Evolutionary conservation across 176 grass and related monocot genomes (phyloP).

Genomic region (Triticum turgidum): DNA sequence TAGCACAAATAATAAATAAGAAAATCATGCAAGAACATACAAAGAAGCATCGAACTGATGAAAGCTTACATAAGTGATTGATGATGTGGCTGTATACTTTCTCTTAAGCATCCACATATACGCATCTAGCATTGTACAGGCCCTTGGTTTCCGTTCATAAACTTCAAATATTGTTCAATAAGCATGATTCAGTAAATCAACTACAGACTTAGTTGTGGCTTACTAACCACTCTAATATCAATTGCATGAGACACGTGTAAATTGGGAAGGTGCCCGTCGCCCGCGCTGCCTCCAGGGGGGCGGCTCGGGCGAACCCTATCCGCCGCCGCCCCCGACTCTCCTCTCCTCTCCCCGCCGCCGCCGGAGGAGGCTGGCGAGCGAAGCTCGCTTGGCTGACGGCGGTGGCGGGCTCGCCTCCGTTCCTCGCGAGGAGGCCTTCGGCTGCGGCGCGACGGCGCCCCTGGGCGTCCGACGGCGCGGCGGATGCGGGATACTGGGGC

Average conservation of each 20-base stretch:
- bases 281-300: no score
- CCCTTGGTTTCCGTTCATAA: not conserved
- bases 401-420: no score
- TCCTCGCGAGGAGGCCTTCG: no score
- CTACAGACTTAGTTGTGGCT: not conserved
- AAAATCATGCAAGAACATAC: not conserved
- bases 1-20: not conserved
- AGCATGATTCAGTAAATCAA: not conserved
- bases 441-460: no score
- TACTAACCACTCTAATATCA: not conserved
- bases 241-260: not conserved
- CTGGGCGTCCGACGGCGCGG: no score
- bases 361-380: no score
- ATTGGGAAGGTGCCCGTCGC: not conserved
- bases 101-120: conserved; percentile 12
- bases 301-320: no score
- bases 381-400: no score
- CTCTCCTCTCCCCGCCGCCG: no score
- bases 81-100: not conserved
- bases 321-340: no score
- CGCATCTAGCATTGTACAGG: not conserved
- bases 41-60: not conserved
- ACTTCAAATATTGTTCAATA: conserved; percentile 7
- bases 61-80: not conserved
- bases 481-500: no score